Evolutionary conservation across 2,329 filamentous ascomycete species (phyloP), one percentile per base, ranked within the genome.

Genomic region (Passalora sequoiae): DNA sequence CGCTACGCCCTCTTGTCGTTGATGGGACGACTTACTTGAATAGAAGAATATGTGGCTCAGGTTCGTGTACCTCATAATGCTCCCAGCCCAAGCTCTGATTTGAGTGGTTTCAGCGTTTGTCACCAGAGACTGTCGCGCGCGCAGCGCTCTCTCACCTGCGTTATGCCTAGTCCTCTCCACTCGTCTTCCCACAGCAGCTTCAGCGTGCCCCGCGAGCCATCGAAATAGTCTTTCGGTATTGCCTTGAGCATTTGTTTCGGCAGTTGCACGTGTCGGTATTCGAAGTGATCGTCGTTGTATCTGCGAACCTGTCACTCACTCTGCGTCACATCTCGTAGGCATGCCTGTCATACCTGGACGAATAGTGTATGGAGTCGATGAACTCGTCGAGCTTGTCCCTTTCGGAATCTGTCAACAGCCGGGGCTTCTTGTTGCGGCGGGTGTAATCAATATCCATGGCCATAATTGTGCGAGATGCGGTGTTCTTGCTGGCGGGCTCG

Each of bases 151-250:
- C 38, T 36, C 71, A 94, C 89, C 82, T 95, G 91, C 55, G 92
- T 98, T 65, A 98, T 98, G 38, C 92, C 92, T 62, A 98, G 77
- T 25, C 85, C 89, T 69, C 92, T 83, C 92, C 92, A 98, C 71
- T 98, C 92, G 55, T 97, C 91, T 68, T 98, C 92, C 89, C 91
- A 96, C 49, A 98, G 72, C 56, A 98, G 73, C 73, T 97, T 98
- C 67, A 98, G 71, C 4, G 91, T 97, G 50, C 92, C 92, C 69
- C 94, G 88, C 40, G 80, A 73, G 38, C 81, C 77, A 67, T 96
- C 89, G 63, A 94, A 91, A 69, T 95, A 95, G 53, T 96, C 91
- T 65, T 89, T 84, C 15, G 92, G 92, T 57, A 98, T 97, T 29
- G 80, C 85, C 70, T 97, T 97, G 53, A 98, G 81, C 92, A 98